A percentile compares a stretch with the other conserved stretches of the same genome.
Conservation (phyloP, 2,329 filamentous ascomycete species). For the Exophiala mesophila region DNA sequence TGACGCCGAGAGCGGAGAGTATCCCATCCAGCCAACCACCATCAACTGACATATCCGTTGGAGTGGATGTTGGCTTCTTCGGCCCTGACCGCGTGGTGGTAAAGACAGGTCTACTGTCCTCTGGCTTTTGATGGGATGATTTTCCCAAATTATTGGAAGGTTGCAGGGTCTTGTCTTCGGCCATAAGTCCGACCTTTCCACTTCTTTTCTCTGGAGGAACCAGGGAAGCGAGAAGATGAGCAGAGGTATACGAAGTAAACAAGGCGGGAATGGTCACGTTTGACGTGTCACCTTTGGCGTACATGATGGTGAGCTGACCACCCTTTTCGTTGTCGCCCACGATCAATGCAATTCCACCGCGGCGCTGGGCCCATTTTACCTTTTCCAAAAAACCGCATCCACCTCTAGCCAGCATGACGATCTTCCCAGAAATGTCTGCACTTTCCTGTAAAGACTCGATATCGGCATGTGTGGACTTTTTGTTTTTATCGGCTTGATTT, state of each 20-base stretch:
- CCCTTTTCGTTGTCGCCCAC: slow-evolving; percentile 91
- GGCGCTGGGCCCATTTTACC: slow-evolving; percentile 90
- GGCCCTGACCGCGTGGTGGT: slow-evolving; percentile 27
- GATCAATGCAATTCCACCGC: slow-evolving; percentile 83
- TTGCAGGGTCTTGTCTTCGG: slow-evolving; percentile 22
- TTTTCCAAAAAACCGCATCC: slow-evolving; percentile 97
- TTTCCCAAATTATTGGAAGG: slow-evolving; percentile 5
- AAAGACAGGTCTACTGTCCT: slow-evolving; percentile 28
- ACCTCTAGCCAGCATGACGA: slow-evolving; percentile 84
- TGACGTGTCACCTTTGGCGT: slow-evolving; percentile 91
- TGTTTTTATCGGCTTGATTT: slow-evolving; percentile 26
- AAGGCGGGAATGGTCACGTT: slow-evolving; percentile 91
- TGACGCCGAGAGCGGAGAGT: slow-evolving; percentile 40
- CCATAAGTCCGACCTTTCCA: slow-evolving; percentile 31
- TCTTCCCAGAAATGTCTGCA: slow-evolving; percentile 87
- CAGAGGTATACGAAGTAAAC: slow-evolving; percentile 92
- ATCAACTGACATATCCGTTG: slow-evolving; percentile 29
- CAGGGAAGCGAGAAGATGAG: slow-evolving; percentile 83
- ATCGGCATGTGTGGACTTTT: slow-evolving; percentile 63
- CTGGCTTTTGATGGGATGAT: slow-evolving; percentile 11
- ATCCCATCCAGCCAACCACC: slow-evolving; percentile 45
- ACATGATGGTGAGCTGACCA: slow-evolving; percentile 91
- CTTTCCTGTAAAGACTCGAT: slow-evolving; percentile 88
- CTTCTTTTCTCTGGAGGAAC: slow-evolving; percentile 63
- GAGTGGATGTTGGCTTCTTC: slow-evolving; percentile 18